Base-by-base conservation (phyloP, 768 basidiomycete species). In the Baorangia bicolor region DNA sequence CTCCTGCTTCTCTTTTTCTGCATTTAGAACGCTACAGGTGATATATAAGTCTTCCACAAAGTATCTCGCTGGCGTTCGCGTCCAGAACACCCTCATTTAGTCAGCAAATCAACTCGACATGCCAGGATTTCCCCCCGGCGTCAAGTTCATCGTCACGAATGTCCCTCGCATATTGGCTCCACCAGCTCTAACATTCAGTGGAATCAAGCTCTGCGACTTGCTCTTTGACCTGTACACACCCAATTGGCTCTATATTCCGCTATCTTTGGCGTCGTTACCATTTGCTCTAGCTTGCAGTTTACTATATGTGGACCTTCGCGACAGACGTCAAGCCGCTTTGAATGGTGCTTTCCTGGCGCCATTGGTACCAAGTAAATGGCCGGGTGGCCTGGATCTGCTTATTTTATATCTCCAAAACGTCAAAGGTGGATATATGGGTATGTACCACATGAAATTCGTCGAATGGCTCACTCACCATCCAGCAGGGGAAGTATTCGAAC, bases 331-430 rank as follows among this genome's bases (percentile, higher is more conserved):
- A 30, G 61, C 62, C 33, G 46, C 41, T 7, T 13, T 40, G 5
- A 53, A 57, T 23, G 69, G 71, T 4, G 73, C 74, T 8, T 51
- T 68, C 25, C 44, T 71, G 33, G 64, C 75, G 6, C 76, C 75
- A 1, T 54, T 20, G 14, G 68, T 74, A 14, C 41, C 60, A 10
- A 72, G 65, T 38, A 64, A 54, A 23, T 72, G 68, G 70, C 74
- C 74, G 3, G 72, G 73, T 23, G 72, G 73, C 35, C 34, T 78
- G 5, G 72, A 74, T 39, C 37, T 71, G 14, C 56, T 77, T 1
- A 20, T 57, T 5, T 50, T 49, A 4, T 53, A 57, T 16, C 13
- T 72, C 27, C 56, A 53, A 12, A 65, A 62, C 21, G 51, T 64
- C 25, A 58, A 59, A 3, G 46, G 51, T 12, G 67, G 63, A 5